These are phyloP conservation scores for Penicillium sp. DNA, from an alignment of 2,329 filamentous ascomycete genomes.

Conservation along the genomic window DNA sequence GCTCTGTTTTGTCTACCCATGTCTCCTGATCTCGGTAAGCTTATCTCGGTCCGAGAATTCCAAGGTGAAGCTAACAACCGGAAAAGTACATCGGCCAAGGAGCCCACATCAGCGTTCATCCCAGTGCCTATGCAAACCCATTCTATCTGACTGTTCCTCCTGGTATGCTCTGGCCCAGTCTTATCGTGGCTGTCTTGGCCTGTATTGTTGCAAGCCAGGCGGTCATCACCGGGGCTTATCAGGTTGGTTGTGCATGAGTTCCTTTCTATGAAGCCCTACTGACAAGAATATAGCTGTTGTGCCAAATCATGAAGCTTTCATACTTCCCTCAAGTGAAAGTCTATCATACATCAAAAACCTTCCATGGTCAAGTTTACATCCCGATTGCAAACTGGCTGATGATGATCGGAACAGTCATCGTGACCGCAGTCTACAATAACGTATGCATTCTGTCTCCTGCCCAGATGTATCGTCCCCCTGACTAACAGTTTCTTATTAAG, in stretches of 20 bases:
- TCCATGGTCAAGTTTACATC: constrained; percentile 76
- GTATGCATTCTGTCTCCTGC: constrained; percentile 13
- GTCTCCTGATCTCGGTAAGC: constrained; percentile 48
- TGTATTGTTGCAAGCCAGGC: constrained; percentile 73
- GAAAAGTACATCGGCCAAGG: constrained; percentile 68
- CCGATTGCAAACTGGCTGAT: constrained; percentile 75
- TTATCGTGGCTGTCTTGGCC: constrained; percentile 63
- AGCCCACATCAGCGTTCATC: constrained; percentile 64
- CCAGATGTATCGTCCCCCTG: background rate
- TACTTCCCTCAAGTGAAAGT: constrained; percentile 78
- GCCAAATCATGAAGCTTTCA: constrained; percentile 69
- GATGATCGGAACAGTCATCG: constrained; percentile 73
- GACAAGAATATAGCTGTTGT: constrained; percentile 47
- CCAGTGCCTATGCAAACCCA: constrained; percentile 67
- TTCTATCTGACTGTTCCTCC: constrained; percentile 72
- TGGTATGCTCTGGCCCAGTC: constrained; percentile 66
- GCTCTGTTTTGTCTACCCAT: constrained; percentile 69
- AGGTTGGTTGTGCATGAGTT: constrained; percentile 42
- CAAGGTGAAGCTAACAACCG: background rate
- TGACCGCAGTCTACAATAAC: constrained; percentile 73
- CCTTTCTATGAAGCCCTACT: background rate
- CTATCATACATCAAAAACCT: constrained; percentile 68
- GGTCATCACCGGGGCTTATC: constrained; percentile 75
- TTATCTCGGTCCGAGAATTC: background rate
- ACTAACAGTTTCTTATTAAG: constrained; percentile 30